Evolutionary conservation across 495 filamentous ascomycete species (phyloP).

Genomic region (Staphylotrichum tortipilum): DNA sequence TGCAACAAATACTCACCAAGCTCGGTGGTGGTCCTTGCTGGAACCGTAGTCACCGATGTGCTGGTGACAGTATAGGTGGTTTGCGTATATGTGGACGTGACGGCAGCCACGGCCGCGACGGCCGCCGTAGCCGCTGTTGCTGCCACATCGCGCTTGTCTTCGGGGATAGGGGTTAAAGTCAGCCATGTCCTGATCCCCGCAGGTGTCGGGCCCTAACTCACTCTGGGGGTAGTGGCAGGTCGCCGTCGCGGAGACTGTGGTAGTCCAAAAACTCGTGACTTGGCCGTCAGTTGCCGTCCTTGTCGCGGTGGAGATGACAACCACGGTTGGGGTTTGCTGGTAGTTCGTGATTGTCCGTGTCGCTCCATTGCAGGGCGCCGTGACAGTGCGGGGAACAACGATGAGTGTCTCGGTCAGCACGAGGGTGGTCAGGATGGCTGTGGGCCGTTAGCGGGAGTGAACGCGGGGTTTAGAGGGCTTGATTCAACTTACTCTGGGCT

Average conservation of each 20-base stretch:
- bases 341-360: slow-evolving; percentile 34
- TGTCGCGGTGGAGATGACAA: slow-evolving; percentile 23
- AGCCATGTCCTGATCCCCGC: too few species aligned
- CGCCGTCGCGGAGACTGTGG: slow-evolving; percentile 27
- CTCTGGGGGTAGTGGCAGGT: slow-evolving; percentile 28
- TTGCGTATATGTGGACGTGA: slow-evolving; percentile 34
- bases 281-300: slow-evolving; percentile 32
- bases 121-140: slow-evolving; percentile 12
- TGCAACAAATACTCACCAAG: slow-evolving; percentile 20
- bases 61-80: slow-evolving; percentile 36
- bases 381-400: slow-evolving; percentile 29
- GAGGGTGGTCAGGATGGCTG: slow-evolving; percentile 30
- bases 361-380: slow-evolving; percentile 26
- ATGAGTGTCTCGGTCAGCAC: slow-evolving; percentile 31
- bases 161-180: background rate
- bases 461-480: background rate
- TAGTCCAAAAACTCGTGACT: slow-evolving; percentile 27
- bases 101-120: slow-evolving; percentile 22
- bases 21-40: slow-evolving; percentile 30
- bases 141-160: slow-evolving; percentile 10
- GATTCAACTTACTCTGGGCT: slow-evolving; percentile 25
- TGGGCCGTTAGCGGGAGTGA: background rate
- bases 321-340: slow-evolving; percentile 23
- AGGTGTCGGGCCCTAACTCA: too few species aligned
- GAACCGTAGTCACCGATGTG: slow-evolving; percentile 27